Percentiles rank a stretch among this genome's conserved stretches.
phyloP scores from a whole-genome alignment of 129 eudicot genomes.

The Logfia minima region DNA sequence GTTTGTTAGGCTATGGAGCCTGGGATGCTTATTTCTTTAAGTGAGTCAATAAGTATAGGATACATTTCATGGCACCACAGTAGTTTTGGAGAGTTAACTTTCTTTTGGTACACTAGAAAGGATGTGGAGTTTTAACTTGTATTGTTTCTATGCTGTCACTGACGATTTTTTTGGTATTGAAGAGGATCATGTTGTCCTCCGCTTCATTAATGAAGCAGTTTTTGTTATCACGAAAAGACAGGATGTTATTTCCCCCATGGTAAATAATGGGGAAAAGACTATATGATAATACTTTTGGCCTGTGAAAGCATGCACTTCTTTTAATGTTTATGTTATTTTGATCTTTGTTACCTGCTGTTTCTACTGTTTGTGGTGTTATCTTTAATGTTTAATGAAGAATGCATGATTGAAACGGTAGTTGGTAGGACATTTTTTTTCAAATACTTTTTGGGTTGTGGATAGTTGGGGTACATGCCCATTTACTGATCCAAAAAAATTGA shows the following conservation, averaged over 20 bases:
- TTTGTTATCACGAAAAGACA: conserved; percentile 29
- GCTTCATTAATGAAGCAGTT: conserved; percentile 22
- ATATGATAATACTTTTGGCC: conserved; percentile 11
- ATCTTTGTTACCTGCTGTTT: background rate
- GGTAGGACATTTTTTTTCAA: background rate
- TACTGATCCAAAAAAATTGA: background rate
- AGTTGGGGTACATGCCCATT: background rate
- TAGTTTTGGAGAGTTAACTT: conserved; percentile 32
- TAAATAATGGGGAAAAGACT: conserved; percentile 29
- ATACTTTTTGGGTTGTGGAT: background rate
- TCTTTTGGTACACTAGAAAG: conserved; percentile 9
- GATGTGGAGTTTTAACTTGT: background rate
- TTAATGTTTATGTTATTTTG: background rate
- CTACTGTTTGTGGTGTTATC: background rate
- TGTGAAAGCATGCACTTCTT: background rate
- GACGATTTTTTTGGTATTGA: conserved; percentile 14
- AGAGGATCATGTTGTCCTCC: conserved; percentile 31
- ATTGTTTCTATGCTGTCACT: conserved; percentile 2
- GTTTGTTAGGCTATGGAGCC: conserved; percentile 16
- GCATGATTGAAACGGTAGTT: background rate
- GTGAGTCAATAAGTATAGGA: conserved; percentile 38
- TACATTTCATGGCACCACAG: conserved; percentile 16
- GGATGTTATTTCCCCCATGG: conserved; percentile 10
- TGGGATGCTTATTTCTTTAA: conserved; percentile 2
- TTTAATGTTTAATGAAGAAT: background rate